These are phyloP conservation scores for Clarireedia monteithiana DNA, from an alignment of 2,329 filamentous ascomycete species.

Conservation along the genomic window DNA sequence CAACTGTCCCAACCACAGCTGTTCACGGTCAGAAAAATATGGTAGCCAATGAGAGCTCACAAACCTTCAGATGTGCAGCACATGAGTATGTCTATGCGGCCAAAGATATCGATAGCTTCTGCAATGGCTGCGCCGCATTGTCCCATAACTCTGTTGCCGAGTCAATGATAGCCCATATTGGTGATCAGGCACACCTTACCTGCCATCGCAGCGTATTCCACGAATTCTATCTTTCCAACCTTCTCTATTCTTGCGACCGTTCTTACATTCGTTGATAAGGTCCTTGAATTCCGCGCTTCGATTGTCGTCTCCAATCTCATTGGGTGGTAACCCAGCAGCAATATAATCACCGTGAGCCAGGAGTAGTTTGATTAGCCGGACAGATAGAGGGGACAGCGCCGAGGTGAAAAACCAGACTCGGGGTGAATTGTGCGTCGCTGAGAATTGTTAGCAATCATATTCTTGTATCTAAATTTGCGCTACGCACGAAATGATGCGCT, in stretches of 20 bases:
- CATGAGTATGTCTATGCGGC: constrained; percentile 79
- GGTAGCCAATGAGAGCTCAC: constrained; percentile 2
- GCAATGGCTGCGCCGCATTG: constrained; percentile 62
- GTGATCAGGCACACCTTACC: not conserved
- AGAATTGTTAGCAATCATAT: constrained; percentile 9
- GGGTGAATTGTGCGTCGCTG: constrained; percentile 59
- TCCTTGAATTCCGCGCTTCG: constrained; percentile 73
- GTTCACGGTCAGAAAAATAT: not conserved
- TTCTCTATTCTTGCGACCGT: constrained; percentile 54
- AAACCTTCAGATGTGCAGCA: constrained; percentile 82
- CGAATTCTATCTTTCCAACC: constrained; percentile 75
- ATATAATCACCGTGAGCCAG: constrained; percentile 90
- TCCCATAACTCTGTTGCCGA: constrained; percentile 26
- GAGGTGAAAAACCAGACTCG: constrained; percentile 91
- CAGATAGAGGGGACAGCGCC: constrained; percentile 74
- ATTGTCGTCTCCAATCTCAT: constrained; percentile 69
- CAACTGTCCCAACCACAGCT: constrained; percentile 85
- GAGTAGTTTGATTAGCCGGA: constrained; percentile 72
- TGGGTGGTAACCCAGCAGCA: constrained; percentile 71
- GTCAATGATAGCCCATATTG: not conserved
- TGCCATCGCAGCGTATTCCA: constrained; percentile 56
- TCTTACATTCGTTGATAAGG: constrained; percentile 65
- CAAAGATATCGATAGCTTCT: constrained; percentile 77
- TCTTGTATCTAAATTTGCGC: not conserved
- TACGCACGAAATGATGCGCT: constrained; percentile 25